These are phyloP conservation scores for Silene uniflora DNA, from an alignment of 148 eudicot species.

Conservation along the genomic window DNA sequence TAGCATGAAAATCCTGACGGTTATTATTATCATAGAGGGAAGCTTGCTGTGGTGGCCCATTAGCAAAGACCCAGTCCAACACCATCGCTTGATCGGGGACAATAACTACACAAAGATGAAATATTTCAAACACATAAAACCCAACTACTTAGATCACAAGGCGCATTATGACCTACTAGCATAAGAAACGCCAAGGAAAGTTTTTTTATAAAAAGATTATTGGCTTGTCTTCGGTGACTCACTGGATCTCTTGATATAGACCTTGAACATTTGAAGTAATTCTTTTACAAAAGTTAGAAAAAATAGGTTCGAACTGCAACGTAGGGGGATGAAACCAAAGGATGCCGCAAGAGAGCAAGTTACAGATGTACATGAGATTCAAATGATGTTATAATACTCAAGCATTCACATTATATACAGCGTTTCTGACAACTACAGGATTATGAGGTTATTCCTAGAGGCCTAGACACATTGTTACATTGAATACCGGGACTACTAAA, in stretches of 20 bases:
- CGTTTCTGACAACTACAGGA: background rate
- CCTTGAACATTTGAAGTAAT: too few relatives aligned
- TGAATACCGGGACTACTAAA: background rate
- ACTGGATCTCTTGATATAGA: background rate
- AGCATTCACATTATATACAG: background rate
- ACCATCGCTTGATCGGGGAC: constrained; percentile 73
- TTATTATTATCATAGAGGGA: constrained; percentile 71
- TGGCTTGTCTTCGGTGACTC: background rate
- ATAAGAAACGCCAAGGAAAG: background rate
- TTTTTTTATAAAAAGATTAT: background rate
- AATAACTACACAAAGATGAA: constrained; percentile 46
- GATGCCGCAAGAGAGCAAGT: background rate
- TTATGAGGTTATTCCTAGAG: background rate
- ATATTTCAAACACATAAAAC: background rate
- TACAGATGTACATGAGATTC: background rate
- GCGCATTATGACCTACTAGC: background rate
- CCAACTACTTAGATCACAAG: background rate
- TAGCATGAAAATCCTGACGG: constrained; percentile 74
- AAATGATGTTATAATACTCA: background rate
- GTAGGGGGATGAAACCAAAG: background rate
- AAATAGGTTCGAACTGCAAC: background rate
- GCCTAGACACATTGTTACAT: background rate
- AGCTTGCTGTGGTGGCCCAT: constrained; percentile 89
- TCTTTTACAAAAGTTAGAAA: background rate
- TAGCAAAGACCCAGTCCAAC: constrained; percentile 97